Evolutionary conservation across 169 alveolate genomes (phyloP), one percentile per base, ranked within the genome.

Genomic region (Eimeria maxima): DNA sequence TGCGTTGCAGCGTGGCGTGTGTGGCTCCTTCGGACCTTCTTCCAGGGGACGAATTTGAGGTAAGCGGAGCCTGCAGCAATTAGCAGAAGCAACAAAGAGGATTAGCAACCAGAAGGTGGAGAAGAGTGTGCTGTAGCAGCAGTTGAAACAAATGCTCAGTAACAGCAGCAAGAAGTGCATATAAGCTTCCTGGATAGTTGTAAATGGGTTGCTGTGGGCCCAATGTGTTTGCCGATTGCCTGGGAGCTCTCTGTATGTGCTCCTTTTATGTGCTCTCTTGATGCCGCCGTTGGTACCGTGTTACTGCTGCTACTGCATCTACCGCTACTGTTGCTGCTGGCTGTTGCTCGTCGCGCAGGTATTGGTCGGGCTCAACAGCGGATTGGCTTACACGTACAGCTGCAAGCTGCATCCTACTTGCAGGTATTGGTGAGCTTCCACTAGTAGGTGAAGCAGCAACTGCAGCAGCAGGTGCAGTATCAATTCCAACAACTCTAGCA

Each of bases 1-100:
- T 27, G 57, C 11, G 57, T 50, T 50, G 57, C 57, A 50, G 57
- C 11, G 57, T 50, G 57, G 57, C 57, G 57, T 78, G 89, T 29
- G 89, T 78, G 24, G 89, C 89, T 44, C 65, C 89, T 44, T 78
- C 89, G 8, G 89, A 44, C 89, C 89, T 78, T 16, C 89, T 78
- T 27, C 55, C 89, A 3, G 89, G 65, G 67, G 89, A 45, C 24
- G 47, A 38, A 44, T 24, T 45, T 44, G 89, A 78, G 22, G 89
- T 78, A 57, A 11, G 89, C 8, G 13, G 11, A 33, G 14, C 16
- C 33, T 10, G 18, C 50, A 73, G 20, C 84, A 73, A 3, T 1
- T 4, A 29, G 84, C 45, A 29, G 4, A 14, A 73, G 84, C 42
- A 29, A 50, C 50, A 38, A n/a, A 29, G 24, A 16, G 55, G 11